phyloP scores from a whole-genome alignment of 2,329 filamentous ascomycete genomes.

The Amylocarpus encephaloides region DNA sequence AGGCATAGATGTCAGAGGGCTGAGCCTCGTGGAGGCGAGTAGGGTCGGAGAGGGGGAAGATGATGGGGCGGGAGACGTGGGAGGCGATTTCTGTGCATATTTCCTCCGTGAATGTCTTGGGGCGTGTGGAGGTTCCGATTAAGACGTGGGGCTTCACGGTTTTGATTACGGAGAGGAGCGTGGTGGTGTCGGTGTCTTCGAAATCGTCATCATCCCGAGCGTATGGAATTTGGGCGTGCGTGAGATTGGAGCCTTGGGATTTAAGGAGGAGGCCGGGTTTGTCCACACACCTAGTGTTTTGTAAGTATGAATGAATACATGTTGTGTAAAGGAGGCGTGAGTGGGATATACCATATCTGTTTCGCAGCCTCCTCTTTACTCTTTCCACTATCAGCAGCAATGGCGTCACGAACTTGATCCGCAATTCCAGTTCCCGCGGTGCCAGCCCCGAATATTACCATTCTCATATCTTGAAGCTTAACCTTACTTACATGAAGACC shows the following conservation, averaged over 20 bases:
- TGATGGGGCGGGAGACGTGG: conserved; percentile 65
- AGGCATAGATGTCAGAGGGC: conserved; percentile 67
- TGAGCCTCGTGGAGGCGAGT: conserved; percentile 77
- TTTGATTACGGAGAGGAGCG: conserved; percentile 61
- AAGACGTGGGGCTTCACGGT: conserved; percentile 72
- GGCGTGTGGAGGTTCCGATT: conserved; percentile 76
- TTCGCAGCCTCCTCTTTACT: conserved; percentile 67
- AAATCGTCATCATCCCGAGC: conserved; percentile 60
- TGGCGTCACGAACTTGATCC: conserved; percentile 75
- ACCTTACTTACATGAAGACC: conserved; percentile 63
- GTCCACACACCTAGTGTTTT: conserved; percentile 61
- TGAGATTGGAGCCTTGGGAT: conserved; percentile 53
- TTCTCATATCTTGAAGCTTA: conserved; percentile 59
- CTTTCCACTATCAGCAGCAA: conserved; percentile 60
- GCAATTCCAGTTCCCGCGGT: conserved; percentile 81
- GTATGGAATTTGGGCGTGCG: conserved; percentile 60
- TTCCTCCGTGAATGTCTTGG: conserved; percentile 67
- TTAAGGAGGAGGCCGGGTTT: conserved; percentile 70
- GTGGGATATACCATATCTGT: conserved; percentile 62
- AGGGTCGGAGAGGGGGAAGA: conserved; percentile 80
- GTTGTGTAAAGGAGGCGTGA: not conserved
- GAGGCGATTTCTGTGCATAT: conserved; percentile 69
- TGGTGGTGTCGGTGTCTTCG: conserved; percentile 47
- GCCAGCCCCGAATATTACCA: conserved; percentile 75
- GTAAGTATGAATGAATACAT: not conserved